A percentile compares a stretch with the other conserved stretches of the same genome.
These are phyloP conservation scores for Herpetospermum pedunculosum DNA, from an alignment of 306 rosid genomes.

Conservation along the genomic window DNA sequence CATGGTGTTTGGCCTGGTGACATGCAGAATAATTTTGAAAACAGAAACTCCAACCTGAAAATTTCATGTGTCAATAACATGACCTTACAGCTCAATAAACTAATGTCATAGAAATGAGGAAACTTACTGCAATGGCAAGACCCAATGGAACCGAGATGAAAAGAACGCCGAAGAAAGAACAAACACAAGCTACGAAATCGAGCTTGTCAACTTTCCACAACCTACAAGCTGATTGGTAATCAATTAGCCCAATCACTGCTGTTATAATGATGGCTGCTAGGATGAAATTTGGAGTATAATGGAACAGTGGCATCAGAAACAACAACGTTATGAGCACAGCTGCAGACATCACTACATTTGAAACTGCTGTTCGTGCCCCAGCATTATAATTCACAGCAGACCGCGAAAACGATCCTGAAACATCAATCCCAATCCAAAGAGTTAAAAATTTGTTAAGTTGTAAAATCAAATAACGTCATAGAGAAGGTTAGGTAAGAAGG, in stretches of 20 bases:
- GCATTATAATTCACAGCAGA: slow-evolving; percentile 93
- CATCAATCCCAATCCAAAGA: background rate
- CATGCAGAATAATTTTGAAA: slow-evolving; percentile 88
- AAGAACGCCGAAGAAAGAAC: slow-evolving; percentile 86
- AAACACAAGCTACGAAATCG: slow-evolving; percentile 74
- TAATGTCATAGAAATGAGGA: background rate
- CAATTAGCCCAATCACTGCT: slow-evolving; percentile 81
- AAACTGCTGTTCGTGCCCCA: slow-evolving; percentile 77
- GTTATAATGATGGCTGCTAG: slow-evolving; percentile 86
- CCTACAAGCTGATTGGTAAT: slow-evolving; percentile 52
- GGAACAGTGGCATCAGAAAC: slow-evolving; percentile 89
- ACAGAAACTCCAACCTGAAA: slow-evolving; percentile 82
- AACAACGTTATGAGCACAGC: slow-evolving; percentile 88
- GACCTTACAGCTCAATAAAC: background rate
- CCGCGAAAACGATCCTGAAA: slow-evolving; percentile 89
- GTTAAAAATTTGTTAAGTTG: background rate
- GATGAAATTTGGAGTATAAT: slow-evolving; percentile 79
- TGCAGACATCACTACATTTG: slow-evolving; percentile 78
- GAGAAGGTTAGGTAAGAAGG: background rate
- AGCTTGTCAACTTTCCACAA: slow-evolving; percentile 96
- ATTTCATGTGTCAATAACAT: background rate
- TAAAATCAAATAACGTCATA: background rate
- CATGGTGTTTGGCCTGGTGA: slow-evolving; percentile 80
- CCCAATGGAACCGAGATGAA: slow-evolving; percentile 91
- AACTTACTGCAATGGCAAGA: slow-evolving; percentile 80